phyloP scores from a whole-genome alignment of 2,329 filamentous ascomycete species.

The Ceratocystis destructans region DNA sequence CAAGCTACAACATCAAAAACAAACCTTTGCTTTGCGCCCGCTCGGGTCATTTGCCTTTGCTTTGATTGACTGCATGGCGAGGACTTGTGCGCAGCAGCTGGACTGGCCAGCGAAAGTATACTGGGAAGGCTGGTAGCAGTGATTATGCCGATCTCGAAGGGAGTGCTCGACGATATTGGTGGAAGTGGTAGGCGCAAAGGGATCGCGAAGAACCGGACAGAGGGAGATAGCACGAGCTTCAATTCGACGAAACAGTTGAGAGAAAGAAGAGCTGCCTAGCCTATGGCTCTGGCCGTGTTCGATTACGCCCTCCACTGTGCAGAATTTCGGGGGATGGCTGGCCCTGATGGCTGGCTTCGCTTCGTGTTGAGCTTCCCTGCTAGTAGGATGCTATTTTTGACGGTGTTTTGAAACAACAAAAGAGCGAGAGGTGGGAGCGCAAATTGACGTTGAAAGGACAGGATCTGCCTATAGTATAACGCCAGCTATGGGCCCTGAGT shows the following conservation, averaged over 20 bases:
- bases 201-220: constrained; percentile 5
- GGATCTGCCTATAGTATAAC: too few relatives aligned
- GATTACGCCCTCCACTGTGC: constrained; percentile 16
- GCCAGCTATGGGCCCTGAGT: background rate
- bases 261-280: constrained; percentile 10
- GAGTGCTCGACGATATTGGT: background rate
- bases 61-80: constrained; percentile 38
- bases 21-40: constrained; percentile 48
- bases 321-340: background rate
- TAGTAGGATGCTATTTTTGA: constrained; percentile 2
- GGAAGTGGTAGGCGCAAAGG: background rate
- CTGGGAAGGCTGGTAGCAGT: background rate
- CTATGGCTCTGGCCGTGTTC: constrained; percentile 13
- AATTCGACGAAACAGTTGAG: constrained; percentile 16
- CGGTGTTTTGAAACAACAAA: constrained; percentile 1
- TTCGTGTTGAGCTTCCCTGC: constrained; percentile 5
- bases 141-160: constrained; percentile 1
- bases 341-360: background rate
- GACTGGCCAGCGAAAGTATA: background rate
- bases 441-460: background rate
- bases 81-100: constrained; percentile 7
- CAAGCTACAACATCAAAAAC: constrained; percentile 21
- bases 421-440: background rate
- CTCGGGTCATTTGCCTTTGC: constrained; percentile 41
- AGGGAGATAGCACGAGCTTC: constrained; percentile 15